Conservation (phyloP, 169 alveolate genomes). For the Cryptosporidium tyzzeri region DNA sequence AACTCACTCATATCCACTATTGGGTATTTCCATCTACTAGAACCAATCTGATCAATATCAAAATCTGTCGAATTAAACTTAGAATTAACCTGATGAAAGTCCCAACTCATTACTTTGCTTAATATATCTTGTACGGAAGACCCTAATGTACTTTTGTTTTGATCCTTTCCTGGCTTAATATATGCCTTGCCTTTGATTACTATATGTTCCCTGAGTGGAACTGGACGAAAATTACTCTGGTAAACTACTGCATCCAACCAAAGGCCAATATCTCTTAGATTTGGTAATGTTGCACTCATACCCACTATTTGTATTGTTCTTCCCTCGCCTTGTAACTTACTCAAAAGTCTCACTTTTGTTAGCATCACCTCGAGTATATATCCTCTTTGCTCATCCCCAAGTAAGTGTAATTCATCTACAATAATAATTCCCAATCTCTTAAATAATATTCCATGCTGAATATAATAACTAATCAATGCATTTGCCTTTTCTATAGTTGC, state of each 20-base stretch:
- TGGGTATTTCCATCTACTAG: conserved; percentile 55
- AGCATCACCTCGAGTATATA: conserved; percentile 80
- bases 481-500: conserved; percentile 89
- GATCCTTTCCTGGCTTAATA: conserved; percentile 31
- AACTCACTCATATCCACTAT: conserved; percentile 54
- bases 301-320: conserved; percentile 82
- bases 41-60: conserved; percentile 4
- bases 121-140: background rate
- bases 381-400: conserved; percentile 86
- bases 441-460: conserved; percentile 49
- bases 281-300: conserved; percentile 89
- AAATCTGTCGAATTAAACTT: background rate
- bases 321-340: conserved; percentile 48
- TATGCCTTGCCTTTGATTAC: conserved; percentile 75
- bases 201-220: conserved; percentile 80
- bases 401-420: conserved; percentile 85
- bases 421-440: conserved; percentile 78
- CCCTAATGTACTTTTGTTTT: background rate
- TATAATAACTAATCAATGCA: conserved; percentile 79
- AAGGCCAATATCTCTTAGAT: conserved; percentile 78
- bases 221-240: conserved; percentile 84
- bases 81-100: background rate
- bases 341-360: conserved; percentile 75
- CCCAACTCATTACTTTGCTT: conserved; percentile 31
- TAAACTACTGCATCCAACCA: conserved; percentile 87